Base-by-base conservation (phyloP, 208 protist species). In the Leishmania guyanensis region DNA sequence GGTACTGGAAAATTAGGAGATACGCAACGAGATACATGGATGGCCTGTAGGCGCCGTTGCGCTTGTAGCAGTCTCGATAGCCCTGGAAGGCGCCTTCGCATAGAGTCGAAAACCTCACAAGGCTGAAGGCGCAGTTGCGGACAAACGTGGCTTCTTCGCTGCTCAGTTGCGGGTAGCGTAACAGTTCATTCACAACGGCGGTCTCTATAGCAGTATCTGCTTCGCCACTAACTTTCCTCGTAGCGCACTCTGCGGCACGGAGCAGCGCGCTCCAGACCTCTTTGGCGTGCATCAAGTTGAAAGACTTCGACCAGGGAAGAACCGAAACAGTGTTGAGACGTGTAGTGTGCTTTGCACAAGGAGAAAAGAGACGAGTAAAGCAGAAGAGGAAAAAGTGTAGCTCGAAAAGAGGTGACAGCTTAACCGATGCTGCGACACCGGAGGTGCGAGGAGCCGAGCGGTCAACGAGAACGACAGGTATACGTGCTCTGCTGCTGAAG, bases 11-110 rank as follows among this genome's bases (percentile, higher is more conserved):
- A n/a, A 95, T 79, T 39, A 95, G 56, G 43, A 97, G 58, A 82
- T 95, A 95, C 4, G 92, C 90, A 6, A 92, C 87, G 56, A 97
- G 84, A 68, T 94, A 92, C 90, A 97, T 94, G 36, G 92, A 84
- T 17, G 79, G 26, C 39, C 72, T 86, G 78, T 88, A 77, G 9
- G 74, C 75, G n/a, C 79, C 75, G 78, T 92, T 95, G 73, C 91
- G 92, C 58, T 92, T 93, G 72, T 86, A 83, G 71, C 85, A 88
- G 74, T 86, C 84, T 56, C 91, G 92, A 80, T 94, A 97, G 33
- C 94, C 94, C 65, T 93, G 86, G 10, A 95, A 84, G 12, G 89
- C 90, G 26, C 90, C 94, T 22, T 95, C 90, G 79, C 86, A 95
- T 20, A 97, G 74, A 17, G 66, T 60, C 51, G 88, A 77, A 78